Evolutionary conservation across 2,329 filamentous ascomycete genomes (phyloP).

Genomic region (Aspergillus aculeatinus): DNA sequence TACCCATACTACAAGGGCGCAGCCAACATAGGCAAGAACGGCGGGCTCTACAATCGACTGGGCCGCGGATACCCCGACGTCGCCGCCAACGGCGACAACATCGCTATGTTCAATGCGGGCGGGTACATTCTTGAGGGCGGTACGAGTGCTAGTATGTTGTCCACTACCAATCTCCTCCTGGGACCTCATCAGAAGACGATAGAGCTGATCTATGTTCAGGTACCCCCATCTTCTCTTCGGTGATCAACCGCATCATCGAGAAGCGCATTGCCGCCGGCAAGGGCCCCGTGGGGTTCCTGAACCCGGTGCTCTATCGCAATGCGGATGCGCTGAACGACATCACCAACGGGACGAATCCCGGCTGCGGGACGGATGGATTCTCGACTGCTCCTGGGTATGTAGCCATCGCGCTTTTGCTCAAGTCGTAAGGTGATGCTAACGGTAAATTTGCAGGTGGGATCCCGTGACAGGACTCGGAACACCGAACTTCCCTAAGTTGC

Average conservation of each 20-base stretch:
- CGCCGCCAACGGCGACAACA: slow-evolving; percentile 9
- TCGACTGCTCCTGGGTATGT: slow-evolving; percentile 8
- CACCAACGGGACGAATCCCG: slow-evolving; percentile 6
- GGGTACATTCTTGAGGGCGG: neutral
- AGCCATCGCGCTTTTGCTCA: neutral
- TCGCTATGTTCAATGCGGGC: neutral
- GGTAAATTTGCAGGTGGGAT: slow-evolving; percentile 1
- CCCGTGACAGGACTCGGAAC: slow-evolving; percentile 8
- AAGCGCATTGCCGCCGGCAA: slow-evolving; percentile 7
- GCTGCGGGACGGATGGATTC: slow-evolving; percentile 8
- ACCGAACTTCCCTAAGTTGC: slow-evolving; percentile 7
- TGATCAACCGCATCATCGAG: slow-evolving; percentile 12
- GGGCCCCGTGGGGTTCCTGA: slow-evolving; percentile 7
- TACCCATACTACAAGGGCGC: slow-evolving; percentile 10
- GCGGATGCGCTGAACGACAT: slow-evolving; percentile 9
- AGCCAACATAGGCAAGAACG: slow-evolving; percentile 8
- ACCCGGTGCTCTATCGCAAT: slow-evolving; percentile 7
- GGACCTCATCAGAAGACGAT: neutral
- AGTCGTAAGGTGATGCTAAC: neutral
- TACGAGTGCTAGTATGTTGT: slow-evolving; percentile 6
- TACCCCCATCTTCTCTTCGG: slow-evolving; percentile 9
- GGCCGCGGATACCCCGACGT: slow-evolving; percentile 10
- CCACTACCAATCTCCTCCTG: neutral
- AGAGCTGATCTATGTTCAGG: neutral
- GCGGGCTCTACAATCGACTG: slow-evolving; percentile 5